phyloP scores from a whole-genome alignment of 1,139 yeast species.

The Candida freyschussii region DNA sequence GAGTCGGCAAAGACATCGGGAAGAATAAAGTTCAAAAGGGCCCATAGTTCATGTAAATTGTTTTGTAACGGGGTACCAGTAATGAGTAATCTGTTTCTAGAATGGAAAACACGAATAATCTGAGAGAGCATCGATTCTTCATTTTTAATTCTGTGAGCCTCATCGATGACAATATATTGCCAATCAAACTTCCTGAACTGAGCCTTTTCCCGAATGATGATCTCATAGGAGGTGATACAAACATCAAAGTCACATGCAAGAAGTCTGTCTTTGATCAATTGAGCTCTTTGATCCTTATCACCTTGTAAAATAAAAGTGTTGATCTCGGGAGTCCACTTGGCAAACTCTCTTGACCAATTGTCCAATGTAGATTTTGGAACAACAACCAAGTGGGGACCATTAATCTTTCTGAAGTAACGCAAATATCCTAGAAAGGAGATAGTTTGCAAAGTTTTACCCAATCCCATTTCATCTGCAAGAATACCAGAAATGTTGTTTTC shows the following conservation, averaged over 20 bases:
- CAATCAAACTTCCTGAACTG: conserved; percentile 60
- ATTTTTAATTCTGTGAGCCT: conserved; percentile 77
- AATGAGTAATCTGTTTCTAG: conserved; percentile 62
- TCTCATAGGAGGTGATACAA: conserved; percentile 68
- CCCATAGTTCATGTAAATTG: conserved; percentile 78
- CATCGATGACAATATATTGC: conserved; percentile 75
- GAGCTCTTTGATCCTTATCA: conserved; percentile 59
- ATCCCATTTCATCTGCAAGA: conserved; percentile 97
- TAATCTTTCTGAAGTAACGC: conserved; percentile 52
- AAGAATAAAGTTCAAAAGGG: conserved; percentile 63
- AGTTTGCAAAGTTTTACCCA: conserved; percentile 93
- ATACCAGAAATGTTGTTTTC: conserved; percentile 87
- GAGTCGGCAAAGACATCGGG: conserved; percentile 79
- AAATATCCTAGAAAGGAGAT: conserved; percentile 76
- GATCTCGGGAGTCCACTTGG: conserved; percentile 76
- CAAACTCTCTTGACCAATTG: conserved; percentile 75
- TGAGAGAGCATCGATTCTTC: conserved; percentile 73
- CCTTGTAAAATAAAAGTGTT: conserved; percentile 66
- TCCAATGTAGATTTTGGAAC: conserved; percentile 79
- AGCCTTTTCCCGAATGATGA: conserved; percentile 69
- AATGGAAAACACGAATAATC: conserved; percentile 67
- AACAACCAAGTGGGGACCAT: conserved; percentile 70
- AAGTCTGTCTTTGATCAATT: conserved; percentile 47
- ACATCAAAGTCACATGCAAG: conserved; percentile 67
- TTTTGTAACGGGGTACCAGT: conserved; percentile 84